These are phyloP conservation scores for Ceratobasidium sp. DNA, from an alignment of 1,284 basidiomycete species.

Conservation along the genomic window DNA sequence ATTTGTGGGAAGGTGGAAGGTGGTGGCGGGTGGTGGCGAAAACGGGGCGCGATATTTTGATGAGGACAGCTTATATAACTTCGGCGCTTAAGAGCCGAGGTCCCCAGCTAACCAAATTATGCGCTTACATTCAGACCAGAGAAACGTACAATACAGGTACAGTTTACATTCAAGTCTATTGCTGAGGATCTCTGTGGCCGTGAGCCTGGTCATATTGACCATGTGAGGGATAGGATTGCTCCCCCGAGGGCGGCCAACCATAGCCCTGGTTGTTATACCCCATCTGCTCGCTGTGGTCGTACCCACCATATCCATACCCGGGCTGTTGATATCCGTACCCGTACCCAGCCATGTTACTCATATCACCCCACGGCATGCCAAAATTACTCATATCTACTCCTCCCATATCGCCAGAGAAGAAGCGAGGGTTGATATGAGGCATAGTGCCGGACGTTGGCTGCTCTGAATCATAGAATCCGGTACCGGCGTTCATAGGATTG, in stretches of 20 bases:
- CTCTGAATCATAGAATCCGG: slow-evolving; percentile 27
- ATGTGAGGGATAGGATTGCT: slow-evolving; percentile 9
- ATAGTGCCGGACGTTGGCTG: slow-evolving; percentile 49
- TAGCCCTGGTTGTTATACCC: slow-evolving; percentile 7
- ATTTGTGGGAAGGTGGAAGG: background rate
- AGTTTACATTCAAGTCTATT: background rate
- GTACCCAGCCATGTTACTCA: slow-evolving; percentile 11
- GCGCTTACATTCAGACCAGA: background rate
- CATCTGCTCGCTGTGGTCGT: slow-evolving; percentile 7
- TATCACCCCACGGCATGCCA: slow-evolving; percentile 24
- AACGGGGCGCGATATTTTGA: background rate
- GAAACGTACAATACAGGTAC: slow-evolving; percentile 7
- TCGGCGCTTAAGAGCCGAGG: background rate
- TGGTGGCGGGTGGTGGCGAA: slow-evolving; percentile 12
- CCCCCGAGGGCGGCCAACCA: background rate
- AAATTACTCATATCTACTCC: background rate
- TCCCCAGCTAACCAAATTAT: too few species aligned
- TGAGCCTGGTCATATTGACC: background rate
- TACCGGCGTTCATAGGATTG: slow-evolving; percentile 33
- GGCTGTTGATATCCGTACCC: slow-evolving; percentile 33
- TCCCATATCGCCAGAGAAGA: slow-evolving; percentile 51
- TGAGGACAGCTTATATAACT: background rate
- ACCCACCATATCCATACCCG: slow-evolving; percentile 17
- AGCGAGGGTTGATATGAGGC: slow-evolving; percentile 84
- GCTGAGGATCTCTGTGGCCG: background rate